Percentiles rank a stretch among this genome's conserved stretches.
These are phyloP conservation scores for Aspergillus carlsbadensis DNA, from an alignment of 495 filamentous ascomycete species.

Conservation along the genomic window DNA sequence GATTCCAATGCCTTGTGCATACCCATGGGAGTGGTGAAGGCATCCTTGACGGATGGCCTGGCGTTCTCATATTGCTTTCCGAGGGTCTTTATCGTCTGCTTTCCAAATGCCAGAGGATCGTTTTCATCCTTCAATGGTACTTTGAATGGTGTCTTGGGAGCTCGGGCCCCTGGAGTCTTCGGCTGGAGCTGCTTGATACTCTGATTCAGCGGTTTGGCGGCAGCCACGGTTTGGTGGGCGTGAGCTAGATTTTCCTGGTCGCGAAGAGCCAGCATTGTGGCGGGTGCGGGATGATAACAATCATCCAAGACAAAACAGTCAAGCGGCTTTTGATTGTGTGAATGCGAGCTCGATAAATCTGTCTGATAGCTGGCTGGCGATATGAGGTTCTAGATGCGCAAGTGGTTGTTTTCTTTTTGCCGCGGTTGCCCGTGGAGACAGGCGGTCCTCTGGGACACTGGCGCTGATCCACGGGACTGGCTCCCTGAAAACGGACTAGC, in stretches of 20 bases:
- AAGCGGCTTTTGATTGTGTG: background rate
- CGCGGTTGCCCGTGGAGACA: conserved; percentile 52
- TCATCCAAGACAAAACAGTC: conserved; percentile 21
- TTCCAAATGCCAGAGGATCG: conserved; percentile 56
- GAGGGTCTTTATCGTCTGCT: conserved; percentile 62
- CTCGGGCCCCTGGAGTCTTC: conserved; percentile 76
- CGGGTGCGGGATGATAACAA: conserved; percentile 23
- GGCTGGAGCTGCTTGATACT: conserved; percentile 58
- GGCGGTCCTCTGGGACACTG: conserved; percentile 19
- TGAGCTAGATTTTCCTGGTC: conserved; percentile 91
- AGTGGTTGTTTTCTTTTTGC: conserved; percentile 25
- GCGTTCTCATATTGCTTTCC: conserved; percentile 66
- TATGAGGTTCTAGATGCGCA: conserved; percentile 26
- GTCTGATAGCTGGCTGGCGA: conserved; percentile 1
- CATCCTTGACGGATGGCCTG: conserved; percentile 59
- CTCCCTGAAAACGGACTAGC: conserved; percentile 6
- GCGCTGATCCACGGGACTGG: conserved; percentile 1
- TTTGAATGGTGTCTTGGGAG: conserved; percentile 82
- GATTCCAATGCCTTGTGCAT: conserved; percentile 16
- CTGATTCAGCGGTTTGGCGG: conserved; percentile 76
- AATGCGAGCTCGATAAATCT: background rate
- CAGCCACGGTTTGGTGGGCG: conserved; percentile 71
- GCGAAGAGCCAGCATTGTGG: conserved; percentile 72
- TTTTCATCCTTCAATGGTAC: conserved; percentile 88
- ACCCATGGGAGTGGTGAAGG: conserved; percentile 85